phyloP scores from a whole-genome alignment of 345 rosid species.

The Garcia nutans region DNA sequence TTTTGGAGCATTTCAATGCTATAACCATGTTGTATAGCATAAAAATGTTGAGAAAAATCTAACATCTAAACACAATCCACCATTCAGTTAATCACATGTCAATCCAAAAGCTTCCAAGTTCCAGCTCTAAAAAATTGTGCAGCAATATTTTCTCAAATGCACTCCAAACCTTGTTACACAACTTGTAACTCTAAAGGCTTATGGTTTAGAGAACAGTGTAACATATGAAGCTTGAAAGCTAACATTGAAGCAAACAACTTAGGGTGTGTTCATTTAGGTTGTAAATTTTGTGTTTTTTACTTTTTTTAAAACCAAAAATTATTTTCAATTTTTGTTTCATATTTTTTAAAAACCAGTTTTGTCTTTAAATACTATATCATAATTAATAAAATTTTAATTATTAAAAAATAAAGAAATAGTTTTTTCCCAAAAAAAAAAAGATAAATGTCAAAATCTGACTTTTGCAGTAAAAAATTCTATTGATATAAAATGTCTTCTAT shows the following conservation, averaged over 20 bases:
- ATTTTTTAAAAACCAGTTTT: too few relatives aligned
- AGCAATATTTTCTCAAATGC: not conserved
- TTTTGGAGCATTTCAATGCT: not conserved
- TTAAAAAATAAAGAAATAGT: too few relatives aligned
- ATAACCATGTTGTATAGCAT: not conserved
- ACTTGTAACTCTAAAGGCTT: not conserved
- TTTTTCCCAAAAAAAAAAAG: too few relatives aligned
- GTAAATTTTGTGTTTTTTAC: too few relatives aligned
- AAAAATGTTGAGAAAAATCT: not conserved
- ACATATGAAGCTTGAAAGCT: not conserved
- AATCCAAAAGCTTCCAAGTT: conserved; percentile 5
- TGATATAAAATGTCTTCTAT: too few relatives aligned
- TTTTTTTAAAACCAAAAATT: too few relatives aligned
- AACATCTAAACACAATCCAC: not conserved
- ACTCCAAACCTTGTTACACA: conserved; percentile 4
- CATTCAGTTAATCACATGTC: not conserved
- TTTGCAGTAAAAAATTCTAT: too few relatives aligned
- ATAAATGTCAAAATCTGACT: too few relatives aligned
- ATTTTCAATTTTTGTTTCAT: too few relatives aligned
- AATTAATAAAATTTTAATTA: too few relatives aligned
- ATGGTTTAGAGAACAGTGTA: not conserved
- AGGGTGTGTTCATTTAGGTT: too few relatives aligned
- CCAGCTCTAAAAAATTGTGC: not conserved
- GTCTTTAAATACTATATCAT: too few relatives aligned
- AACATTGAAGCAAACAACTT: not conserved